Evolutionary conservation across 495 filamentous ascomycete species (phyloP), one percentile per base, ranked within the genome.

Genomic region (Glarea lozoyensis): DNA sequence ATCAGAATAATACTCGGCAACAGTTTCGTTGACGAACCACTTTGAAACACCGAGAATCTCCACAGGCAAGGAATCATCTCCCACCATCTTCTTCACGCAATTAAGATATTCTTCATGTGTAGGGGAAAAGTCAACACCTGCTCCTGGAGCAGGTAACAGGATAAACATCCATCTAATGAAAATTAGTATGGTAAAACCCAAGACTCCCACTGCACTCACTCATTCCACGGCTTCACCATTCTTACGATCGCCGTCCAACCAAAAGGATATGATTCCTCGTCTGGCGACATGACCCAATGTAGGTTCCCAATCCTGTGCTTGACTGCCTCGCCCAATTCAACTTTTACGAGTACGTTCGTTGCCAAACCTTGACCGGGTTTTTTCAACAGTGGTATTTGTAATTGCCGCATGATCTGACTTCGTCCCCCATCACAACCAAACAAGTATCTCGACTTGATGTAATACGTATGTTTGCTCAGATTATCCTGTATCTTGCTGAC

Each of bases 221-320:
- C 64, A 51, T 71, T 46, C 72, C 70, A 78, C 1, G 72, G 65
- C 54, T 70, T 72, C 2, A 78, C 68, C 68, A 78, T 71, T 17
- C 73, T 53, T 3, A 64, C 48, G 35, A 71, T 62, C 11, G 50
- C 45, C 11, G 54, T 53, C 64, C 67, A 69, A 0, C 60, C 67
- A 49, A 61, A 71, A 0, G 48, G 48, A 2, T 62, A 63, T 25
- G 65, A 57, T 30, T 67, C 59, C 7, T 49, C 49, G 17, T 74
- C 68, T 1, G 72, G 70, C 37, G 66, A 60, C 40, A 76, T 56
- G 23, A 73, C 57, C 63, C 66, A 73, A 43, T 78, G 73, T 1
- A 78, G 59, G 52, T 73, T 73, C 0, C 70, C 72, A 9, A 55
- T 59, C 0, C 73, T 59, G 36, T 67, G 45, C 37, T 63, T 46